Evolutionary conservation across 2,329 filamentous ascomycete species (phyloP).

Genomic region (Periconia sp.): DNA sequence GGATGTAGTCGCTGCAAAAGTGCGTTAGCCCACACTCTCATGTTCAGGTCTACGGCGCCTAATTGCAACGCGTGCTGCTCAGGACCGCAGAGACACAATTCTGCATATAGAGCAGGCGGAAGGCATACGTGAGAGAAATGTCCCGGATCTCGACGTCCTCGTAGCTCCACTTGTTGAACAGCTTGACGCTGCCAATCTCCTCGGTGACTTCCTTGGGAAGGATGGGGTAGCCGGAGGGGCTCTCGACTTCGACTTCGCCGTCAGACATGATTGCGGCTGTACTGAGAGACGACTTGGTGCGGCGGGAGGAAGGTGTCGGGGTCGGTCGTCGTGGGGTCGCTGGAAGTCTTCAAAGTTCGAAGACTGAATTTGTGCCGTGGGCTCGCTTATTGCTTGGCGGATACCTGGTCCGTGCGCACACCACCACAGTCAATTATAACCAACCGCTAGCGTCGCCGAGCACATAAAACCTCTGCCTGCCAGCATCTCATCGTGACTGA

Average conservation of each 20-base stretch:
- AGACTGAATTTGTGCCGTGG: slow-evolving; percentile 12
- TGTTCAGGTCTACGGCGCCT: no score
- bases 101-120: slow-evolving; percentile 15
- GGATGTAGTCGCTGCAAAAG: slow-evolving; percentile 90
- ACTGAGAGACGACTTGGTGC: slow-evolving; percentile 26
- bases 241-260: slow-evolving; percentile 93
- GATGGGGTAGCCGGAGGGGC: slow-evolving; percentile 74
- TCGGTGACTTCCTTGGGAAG: slow-evolving; percentile 91
- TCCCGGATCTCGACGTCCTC: slow-evolving; percentile 99
- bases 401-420: no score
- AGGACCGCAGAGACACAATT: no score
- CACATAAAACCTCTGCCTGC: no score
- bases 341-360: slow-evolving; percentile 21
- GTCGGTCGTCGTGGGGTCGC: slow-evolving; percentile 37
- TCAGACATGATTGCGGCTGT: slow-evolving; percentile 75
- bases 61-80: no score
- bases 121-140: slow-evolving; percentile 96
- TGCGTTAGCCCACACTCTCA: slow-evolving; percentile 39
- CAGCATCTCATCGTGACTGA: no score
- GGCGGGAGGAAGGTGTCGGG: slow-evolving; percentile 26
- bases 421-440: background rate
- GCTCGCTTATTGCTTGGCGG: slow-evolving; percentile 10
- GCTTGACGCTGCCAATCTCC: slow-evolving; percentile 91
- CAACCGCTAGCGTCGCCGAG: no score
- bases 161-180: slow-evolving; percentile 99